phyloP scores from a whole-genome alignment of 345 rosid species.

The Eucalyptus curtisii region DNA sequence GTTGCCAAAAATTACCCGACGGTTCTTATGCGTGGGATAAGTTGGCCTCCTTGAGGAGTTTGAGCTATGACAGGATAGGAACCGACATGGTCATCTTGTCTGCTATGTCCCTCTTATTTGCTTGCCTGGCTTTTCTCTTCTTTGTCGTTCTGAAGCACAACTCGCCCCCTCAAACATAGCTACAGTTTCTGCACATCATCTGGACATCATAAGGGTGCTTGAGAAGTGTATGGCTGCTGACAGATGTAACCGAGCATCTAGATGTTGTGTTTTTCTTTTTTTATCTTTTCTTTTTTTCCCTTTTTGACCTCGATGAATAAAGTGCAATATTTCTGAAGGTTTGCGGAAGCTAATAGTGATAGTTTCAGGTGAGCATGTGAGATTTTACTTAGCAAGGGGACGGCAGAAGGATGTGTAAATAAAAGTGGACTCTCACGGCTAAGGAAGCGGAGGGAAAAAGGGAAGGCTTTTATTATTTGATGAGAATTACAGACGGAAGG shows the following conservation, averaged over 20 bases:
- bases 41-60: constrained; percentile 10
- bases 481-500: no score
- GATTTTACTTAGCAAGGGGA: no score
- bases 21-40: constrained; percentile 16
- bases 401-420: no score
- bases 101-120: constrained; percentile 10
- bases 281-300: neutral
- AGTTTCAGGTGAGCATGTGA: no score
- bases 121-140: constrained; percentile 12
- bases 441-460: no score
- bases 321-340: neutral
- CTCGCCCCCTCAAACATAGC: neutral
- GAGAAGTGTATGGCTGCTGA: neutral
- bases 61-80: constrained; percentile 3
- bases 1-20: constrained; percentile 11
- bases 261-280: neutral
- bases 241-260: neutral
- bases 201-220: neutral
- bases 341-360: no score
- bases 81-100: constrained; percentile 7
- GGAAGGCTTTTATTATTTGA: no score
- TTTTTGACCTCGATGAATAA: neutral
- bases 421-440: no score
- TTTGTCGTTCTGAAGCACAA: constrained; percentile 16
- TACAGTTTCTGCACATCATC: neutral